Evolutionary conservation across 2,329 filamentous ascomycete species (phyloP).

Genomic region (Alternaria sp.): DNA sequence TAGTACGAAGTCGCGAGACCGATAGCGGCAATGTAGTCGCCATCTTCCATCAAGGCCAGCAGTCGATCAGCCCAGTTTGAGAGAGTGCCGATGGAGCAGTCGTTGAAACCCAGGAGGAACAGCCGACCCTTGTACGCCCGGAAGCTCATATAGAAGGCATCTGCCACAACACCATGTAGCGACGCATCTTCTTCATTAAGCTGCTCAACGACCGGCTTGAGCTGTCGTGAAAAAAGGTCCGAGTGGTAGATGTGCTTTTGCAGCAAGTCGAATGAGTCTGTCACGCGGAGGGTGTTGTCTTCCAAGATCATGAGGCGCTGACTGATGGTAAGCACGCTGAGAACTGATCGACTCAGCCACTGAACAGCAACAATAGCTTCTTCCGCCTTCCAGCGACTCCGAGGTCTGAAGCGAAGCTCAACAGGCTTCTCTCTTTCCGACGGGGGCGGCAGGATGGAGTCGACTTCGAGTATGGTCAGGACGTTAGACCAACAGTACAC

Average conservation of each 20-base stretch:
- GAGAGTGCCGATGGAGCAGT: constrained; percentile 85
- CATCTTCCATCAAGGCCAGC: constrained; percentile 92
- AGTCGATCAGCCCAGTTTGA: constrained; percentile 98
- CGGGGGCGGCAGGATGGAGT: constrained; percentile 64
- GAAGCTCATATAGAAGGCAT: constrained; percentile 98
- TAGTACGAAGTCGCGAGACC: constrained; percentile 91
- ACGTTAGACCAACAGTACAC: constrained; percentile 99
- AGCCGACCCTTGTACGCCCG: constrained; percentile 92
- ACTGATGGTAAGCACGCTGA: constrained; percentile 91
- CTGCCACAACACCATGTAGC: constrained; percentile 94
- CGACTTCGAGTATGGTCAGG: constrained; percentile 89
- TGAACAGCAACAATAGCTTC: constrained; percentile 96
- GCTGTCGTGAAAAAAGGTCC: constrained; percentile 87
- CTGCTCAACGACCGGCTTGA: constrained; percentile 84
- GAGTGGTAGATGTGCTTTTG: constrained; percentile 91
- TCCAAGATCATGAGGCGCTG: constrained; percentile 93
- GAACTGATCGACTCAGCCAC: constrained; percentile 92
- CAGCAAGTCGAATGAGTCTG: constrained; percentile 90
- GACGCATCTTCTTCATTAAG: constrained; percentile 84
- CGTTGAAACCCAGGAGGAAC: constrained; percentile 92
- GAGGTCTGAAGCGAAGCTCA: constrained; percentile 77
- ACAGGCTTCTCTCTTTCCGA: constrained; percentile 79
- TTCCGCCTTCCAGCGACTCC: constrained; percentile 90
- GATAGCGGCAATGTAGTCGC: constrained; percentile 94
- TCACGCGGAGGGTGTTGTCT: constrained; percentile 83